Evolutionary conservation across 306 rosid genomes (phyloP).

Genomic region (Prunus dulcis): DNA sequence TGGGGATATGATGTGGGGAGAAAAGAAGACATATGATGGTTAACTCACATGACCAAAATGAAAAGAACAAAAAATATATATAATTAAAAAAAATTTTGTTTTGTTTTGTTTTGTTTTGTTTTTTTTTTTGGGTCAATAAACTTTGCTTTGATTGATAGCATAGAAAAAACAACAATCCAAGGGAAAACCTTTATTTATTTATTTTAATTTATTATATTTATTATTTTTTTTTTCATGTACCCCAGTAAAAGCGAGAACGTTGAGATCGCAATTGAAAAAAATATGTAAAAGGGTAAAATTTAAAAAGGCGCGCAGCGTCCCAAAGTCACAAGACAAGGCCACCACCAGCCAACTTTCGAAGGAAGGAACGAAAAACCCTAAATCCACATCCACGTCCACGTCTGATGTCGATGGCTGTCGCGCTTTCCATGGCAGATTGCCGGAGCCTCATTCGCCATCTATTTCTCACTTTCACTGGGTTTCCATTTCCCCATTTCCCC

Average conservation of each 20-base stretch:
- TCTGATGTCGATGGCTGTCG: constrained; percentile 37
- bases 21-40: too few relatives aligned
- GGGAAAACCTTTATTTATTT: too few relatives aligned
- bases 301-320: background rate
- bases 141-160: too few relatives aligned
- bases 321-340: background rate
- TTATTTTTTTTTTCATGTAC: too few relatives aligned
- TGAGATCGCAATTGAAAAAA: background rate
- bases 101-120: too few relatives aligned
- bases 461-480: background rate
- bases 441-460: constrained; percentile 27
- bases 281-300: background rate
- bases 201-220: too few relatives aligned
- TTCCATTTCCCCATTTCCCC: background rate
- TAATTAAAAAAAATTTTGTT: too few relatives aligned
- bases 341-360: background rate
- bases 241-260: background rate
- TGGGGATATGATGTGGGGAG: too few relatives aligned
- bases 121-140: too few relatives aligned
- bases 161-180: too few relatives aligned
- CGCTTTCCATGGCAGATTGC: background rate
- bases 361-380: background rate
- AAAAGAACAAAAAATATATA: too few relatives aligned
- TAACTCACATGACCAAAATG: too few relatives aligned
- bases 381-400: background rate